Conservation (phyloP, 495 filamentous ascomycete genomes). For the Astrothelium subdiscretum region DNA sequence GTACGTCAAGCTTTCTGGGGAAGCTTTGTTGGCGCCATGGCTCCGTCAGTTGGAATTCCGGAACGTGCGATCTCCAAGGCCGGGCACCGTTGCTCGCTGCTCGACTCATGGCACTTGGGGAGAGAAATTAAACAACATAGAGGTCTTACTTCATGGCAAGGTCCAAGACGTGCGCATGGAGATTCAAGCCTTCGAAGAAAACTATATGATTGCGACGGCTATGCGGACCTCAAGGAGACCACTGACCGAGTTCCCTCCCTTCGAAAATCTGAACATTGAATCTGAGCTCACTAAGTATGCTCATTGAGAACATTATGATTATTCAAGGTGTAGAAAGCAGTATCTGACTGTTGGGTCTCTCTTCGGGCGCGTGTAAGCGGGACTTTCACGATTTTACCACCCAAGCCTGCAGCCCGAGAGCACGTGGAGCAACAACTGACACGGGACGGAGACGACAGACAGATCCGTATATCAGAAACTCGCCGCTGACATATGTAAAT, state of each 20-base stretch:
- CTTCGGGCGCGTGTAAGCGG: no score
- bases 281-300: neutral
- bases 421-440: no score
- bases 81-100: conserved; percentile 25
- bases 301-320: neutral
- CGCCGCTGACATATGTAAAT: no score
- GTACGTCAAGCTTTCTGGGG: conserved; percentile 88
- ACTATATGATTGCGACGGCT: conserved; percentile 52
- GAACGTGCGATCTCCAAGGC: conserved; percentile 46
- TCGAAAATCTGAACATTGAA: conserved; percentile 19
- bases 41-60: conserved; percentile 56
- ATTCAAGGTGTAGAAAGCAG: no score
- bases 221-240: conserved; percentile 23
- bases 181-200: conserved; percentile 46
- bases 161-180: conserved; percentile 48
- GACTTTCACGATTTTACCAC: no score
- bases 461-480: no score
- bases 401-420: no score
- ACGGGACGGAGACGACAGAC: no score
- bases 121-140: conserved; percentile 38
- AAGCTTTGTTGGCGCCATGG: conserved; percentile 75
- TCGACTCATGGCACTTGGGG: conserved; percentile 36
- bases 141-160: conserved; percentile 38
- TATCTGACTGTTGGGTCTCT: no score
- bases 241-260: conserved; percentile 12